Percentiles rank a stretch among this genome's conserved stretches.
These are phyloP conservation scores for Trichoderma gracile DNA, from an alignment of 2,329 filamentous ascomycete genomes.

Conservation along the genomic window DNA sequence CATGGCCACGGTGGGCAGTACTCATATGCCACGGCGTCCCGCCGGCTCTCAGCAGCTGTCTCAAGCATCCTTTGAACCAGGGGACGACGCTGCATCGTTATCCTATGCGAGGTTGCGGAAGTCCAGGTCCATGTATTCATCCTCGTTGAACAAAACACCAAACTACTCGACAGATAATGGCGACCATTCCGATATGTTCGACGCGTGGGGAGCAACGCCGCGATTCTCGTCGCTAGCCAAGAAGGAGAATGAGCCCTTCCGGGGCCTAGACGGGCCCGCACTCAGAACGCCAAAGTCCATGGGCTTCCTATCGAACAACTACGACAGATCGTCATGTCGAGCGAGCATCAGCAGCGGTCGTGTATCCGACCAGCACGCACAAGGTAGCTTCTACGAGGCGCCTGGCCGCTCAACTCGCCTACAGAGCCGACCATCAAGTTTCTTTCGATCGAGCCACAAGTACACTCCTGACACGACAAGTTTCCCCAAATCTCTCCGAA, in stretches of 20 bases:
- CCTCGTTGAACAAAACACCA: slow-evolving; percentile 31
- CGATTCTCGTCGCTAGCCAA: slow-evolving; percentile 20
- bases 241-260: slow-evolving; percentile 37
- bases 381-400: slow-evolving; percentile 41
- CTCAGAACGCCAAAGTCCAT: slow-evolving; percentile 56
- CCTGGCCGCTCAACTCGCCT: slow-evolving; percentile 40
- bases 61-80: slow-evolving; percentile 48
- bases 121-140: slow-evolving; percentile 56
- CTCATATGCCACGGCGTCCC: not conserved
- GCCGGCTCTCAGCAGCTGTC: slow-evolving; percentile 33
- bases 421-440: slow-evolving; percentile 46
- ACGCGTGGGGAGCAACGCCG: slow-evolving; percentile 25
- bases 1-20: slow-evolving; percentile 27
- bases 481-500: slow-evolving; percentile 53
- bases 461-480: slow-evolving; percentile 38
- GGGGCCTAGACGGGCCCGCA: slow-evolving; percentile 6
- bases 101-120: slow-evolving; percentile 54
- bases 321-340: slow-evolving; percentile 30
- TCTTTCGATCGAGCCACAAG: slow-evolving; percentile 45
- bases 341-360: slow-evolving; percentile 33
- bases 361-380: slow-evolving; percentile 40
- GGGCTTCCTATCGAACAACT: slow-evolving; percentile 49
- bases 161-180: slow-evolving; percentile 28
- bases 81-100: slow-evolving; percentile 51
- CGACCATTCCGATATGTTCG: slow-evolving; percentile 21